Conservation (phyloP, 441 rosid species). For the Adansonia madagascariensis region DNA sequence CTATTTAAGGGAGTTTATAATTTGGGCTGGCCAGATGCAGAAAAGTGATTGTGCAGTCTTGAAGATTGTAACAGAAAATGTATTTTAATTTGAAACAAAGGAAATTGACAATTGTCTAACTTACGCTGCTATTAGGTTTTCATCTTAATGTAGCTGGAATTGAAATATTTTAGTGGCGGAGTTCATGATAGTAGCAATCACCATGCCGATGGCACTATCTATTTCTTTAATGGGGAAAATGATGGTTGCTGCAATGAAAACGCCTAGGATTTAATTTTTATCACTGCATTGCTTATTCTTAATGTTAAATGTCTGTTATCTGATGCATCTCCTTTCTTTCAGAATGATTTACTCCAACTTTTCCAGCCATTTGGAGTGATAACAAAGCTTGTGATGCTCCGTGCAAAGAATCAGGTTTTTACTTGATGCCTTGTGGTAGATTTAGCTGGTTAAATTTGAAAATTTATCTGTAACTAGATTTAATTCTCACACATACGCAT, state of each 20-base stretch:
- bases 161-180: neutral
- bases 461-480: slow-evolving; percentile 4
- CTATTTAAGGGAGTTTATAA: neutral
- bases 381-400: slow-evolving; percentile 96
- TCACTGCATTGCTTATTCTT: slow-evolving; percentile 1
- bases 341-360: slow-evolving; percentile 97
- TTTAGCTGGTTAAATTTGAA: slow-evolving; percentile 23
- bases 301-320: slow-evolving; percentile 3
- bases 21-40: neutral
- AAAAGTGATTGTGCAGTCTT: neutral
- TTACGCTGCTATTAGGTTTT: neutral
- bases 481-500: neutral
- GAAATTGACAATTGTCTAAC: neutral
- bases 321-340: slow-evolving; percentile 29
- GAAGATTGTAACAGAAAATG: neutral
- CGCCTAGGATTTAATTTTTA: neutral
- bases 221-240: neutral
- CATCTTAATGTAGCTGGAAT: neutral
- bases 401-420: slow-evolving; percentile 96
- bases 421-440: slow-evolving; percentile 13
- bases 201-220: neutral
- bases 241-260: neutral
- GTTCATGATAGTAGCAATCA: neutral
- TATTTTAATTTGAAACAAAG: neutral
- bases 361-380: slow-evolving; percentile 98